Conservation (phyloP, 345 rosid species). For the Salix suchowensis region DNA sequence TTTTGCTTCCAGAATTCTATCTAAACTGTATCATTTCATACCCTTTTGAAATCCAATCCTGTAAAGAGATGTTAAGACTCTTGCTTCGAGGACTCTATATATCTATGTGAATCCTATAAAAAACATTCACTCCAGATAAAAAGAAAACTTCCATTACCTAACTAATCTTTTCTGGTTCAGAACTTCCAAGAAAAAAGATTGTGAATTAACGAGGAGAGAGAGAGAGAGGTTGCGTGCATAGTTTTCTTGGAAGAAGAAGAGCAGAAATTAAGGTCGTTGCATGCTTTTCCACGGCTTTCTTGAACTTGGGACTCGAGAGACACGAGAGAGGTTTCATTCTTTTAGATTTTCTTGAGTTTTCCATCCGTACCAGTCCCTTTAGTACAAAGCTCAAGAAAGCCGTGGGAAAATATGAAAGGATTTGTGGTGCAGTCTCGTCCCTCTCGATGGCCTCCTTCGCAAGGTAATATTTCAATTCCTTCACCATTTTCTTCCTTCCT, state of each 20-base stretch:
- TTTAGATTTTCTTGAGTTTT: background rate
- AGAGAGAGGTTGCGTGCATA: background rate
- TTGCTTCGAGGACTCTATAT: background rate
- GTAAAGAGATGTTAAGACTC: background rate
- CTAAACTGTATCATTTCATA: background rate
- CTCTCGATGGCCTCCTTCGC: background rate
- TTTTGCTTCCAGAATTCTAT: background rate
- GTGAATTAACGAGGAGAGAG: background rate
- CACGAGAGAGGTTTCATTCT: background rate
- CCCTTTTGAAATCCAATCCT: background rate
- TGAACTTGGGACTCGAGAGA: constrained; percentile 24
- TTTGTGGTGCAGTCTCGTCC: background rate
- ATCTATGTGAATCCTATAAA: background rate
- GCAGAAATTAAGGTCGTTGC: constrained; percentile 10
- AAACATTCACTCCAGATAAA: background rate
- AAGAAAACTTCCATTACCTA: background rate
- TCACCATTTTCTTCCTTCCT: background rate
- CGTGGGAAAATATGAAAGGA: constrained; percentile 35
- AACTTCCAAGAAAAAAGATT: background rate
- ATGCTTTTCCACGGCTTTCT: constrained; percentile 51
- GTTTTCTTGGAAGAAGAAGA: background rate
- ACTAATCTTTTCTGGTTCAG: background rate
- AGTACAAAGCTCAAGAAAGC: constrained; percentile 29
- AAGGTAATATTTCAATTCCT: background rate
- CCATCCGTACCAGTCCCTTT: background rate